These are phyloP conservation scores for Mesembryanthemum crystallinum DNA, from an alignment of 148 eudicot genomes.

Conservation along the genomic window DNA sequence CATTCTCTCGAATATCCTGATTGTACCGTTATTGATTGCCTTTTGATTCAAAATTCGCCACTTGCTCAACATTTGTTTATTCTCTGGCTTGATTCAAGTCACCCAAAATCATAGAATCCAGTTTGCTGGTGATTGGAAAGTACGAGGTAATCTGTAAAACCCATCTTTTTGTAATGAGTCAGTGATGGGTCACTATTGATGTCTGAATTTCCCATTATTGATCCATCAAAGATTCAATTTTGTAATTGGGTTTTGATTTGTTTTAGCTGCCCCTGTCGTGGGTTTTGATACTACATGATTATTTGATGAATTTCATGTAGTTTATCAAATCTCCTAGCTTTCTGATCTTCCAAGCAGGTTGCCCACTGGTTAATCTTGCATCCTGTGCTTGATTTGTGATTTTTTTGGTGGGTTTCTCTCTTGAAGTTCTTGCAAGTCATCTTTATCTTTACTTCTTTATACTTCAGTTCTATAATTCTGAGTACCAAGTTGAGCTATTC, in stretches of 20 bases:
- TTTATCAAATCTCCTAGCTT: background rate
- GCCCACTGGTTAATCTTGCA: background rate
- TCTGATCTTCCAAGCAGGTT: background rate
- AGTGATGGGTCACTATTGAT: background rate
- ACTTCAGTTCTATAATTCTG: background rate
- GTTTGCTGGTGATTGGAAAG: too few species aligned
- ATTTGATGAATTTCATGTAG: background rate
- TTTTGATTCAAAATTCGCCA: background rate
- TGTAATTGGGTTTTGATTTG: background rate
- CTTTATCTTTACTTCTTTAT: background rate
- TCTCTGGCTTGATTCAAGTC: too few species aligned
- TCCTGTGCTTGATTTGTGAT: slow-evolving; percentile 1
- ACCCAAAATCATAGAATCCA: background rate
- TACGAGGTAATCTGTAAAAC: background rate
- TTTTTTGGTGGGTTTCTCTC: background rate
- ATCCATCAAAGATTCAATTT: background rate
- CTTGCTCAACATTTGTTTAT: background rate
- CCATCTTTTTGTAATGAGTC: background rate
- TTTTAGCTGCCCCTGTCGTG: background rate
- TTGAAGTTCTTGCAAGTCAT: too few species aligned
- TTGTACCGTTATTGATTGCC: background rate
- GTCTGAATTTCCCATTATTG: background rate
- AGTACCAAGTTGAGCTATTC: background rate
- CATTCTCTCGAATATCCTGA: background rate
- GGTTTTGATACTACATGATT: too few species aligned